Conservation (phyloP, 2,329 filamentous ascomycete species). For the Dendryphion nanum region DNA sequence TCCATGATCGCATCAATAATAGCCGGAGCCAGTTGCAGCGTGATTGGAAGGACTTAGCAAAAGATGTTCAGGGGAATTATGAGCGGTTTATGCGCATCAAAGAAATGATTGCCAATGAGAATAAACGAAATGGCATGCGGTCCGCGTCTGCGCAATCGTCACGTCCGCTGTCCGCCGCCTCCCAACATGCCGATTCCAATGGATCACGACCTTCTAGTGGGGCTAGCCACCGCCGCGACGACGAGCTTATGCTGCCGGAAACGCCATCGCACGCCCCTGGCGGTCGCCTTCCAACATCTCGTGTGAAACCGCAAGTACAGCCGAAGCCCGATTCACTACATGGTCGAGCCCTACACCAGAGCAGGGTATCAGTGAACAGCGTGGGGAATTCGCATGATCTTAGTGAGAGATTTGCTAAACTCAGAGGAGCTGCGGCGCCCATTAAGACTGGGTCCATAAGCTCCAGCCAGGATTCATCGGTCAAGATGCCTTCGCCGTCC, state of each 20-base stretch:
- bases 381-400: conserved; percentile 23
- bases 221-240: conserved; percentile 13
- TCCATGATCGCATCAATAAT: conserved; percentile 57
- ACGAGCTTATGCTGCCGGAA: conserved; percentile 37
- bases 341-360: conserved; percentile 56
- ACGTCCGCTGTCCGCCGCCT: conserved; percentile 6
- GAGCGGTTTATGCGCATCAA: conserved; percentile 49
- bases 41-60: conserved; percentile 46
- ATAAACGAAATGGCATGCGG: conserved; percentile 52
- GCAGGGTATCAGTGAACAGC: conserved; percentile 18
- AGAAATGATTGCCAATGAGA: conserved; percentile 52
- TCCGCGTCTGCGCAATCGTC: not conserved
- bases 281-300: conserved; percentile 15
- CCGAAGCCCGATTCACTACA: conserved; percentile 69
- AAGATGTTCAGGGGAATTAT: conserved; percentile 34
- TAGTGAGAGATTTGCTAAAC: conserved; percentile 38
- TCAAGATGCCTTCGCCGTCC: conserved; percentile 43
- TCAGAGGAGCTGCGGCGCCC: conserved; percentile 22
- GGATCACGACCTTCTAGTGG: conserved; percentile 17
- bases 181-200: conserved; percentile 8
- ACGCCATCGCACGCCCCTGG: conserved; percentile 21
- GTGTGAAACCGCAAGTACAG: conserved; percentile 47
- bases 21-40: conserved; percentile 52
- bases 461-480: conserved; percentile 29
- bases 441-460: conserved; percentile 20